phyloP scores from a whole-genome alignment of 306 rosid species.

The Rosa rugosa region DNA sequence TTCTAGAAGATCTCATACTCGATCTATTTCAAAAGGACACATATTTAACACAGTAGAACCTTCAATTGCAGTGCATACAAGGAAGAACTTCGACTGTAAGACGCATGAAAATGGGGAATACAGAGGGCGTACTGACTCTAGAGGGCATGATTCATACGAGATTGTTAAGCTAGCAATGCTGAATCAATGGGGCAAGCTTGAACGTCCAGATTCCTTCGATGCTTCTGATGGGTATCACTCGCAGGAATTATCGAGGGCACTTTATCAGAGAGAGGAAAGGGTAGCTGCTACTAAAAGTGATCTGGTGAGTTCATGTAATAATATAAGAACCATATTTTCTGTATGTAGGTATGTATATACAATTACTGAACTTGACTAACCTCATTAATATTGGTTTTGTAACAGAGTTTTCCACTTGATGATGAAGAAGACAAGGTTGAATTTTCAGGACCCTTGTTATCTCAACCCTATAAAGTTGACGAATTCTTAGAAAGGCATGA shows the following conservation, averaged over 20 bases:
- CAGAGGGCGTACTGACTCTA: slow-evolving; percentile 45
- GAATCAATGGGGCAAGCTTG: slow-evolving; percentile 92
- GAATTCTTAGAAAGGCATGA: slow-evolving; percentile 92
- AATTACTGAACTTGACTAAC: background rate
- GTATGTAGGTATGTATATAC: background rate
- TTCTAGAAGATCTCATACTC: slow-evolving; percentile 56
- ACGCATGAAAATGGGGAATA: slow-evolving; percentile 60
- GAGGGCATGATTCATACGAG: slow-evolving; percentile 60
- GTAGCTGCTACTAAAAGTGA: slow-evolving; percentile 69
- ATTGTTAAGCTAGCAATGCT: slow-evolving; percentile 64
- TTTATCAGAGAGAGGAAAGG: slow-evolving; percentile 68
- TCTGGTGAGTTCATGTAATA: slow-evolving; percentile 54
- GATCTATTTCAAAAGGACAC: slow-evolving; percentile 84
- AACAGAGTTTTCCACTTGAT: slow-evolving; percentile 68
- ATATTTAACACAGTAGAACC: slow-evolving; percentile 56
- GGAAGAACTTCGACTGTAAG: slow-evolving; percentile 48
- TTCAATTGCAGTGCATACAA: slow-evolving; percentile 43
- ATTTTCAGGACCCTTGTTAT: slow-evolving; percentile 87
- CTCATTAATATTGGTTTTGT: slow-evolving; percentile 22
- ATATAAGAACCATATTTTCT: background rate
- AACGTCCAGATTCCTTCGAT: slow-evolving; percentile 87
- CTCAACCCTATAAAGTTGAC: slow-evolving; percentile 82
- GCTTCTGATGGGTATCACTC: slow-evolving; percentile 92
- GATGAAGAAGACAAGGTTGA: slow-evolving; percentile 86
- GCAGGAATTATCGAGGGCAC: slow-evolving; percentile 70